phyloP scores from a whole-genome alignment of 305 asterid species.

The Withania somnifera region DNA sequence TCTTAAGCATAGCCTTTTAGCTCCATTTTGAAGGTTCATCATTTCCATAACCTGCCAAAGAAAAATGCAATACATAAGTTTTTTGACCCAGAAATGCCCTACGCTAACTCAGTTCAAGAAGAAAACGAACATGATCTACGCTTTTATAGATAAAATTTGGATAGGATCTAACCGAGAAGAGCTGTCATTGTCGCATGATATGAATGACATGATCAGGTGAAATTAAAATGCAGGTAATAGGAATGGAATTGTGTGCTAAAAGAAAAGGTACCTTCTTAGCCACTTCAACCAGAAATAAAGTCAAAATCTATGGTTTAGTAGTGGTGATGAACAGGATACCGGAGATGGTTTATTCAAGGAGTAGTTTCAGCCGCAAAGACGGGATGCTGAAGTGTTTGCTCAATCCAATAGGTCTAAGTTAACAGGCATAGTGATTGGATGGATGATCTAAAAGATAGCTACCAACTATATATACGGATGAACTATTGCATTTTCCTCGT shows the following conservation, averaged over 20 bases:
- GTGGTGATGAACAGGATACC: background rate
- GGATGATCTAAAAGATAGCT: background rate
- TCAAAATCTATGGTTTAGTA: background rate
- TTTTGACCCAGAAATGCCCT: background rate
- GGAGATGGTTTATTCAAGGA: background rate
- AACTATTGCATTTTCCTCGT: background rate
- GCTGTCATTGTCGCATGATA: background rate
- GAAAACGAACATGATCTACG: background rate
- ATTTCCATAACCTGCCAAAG: constrained; percentile 49
- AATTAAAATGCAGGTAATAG: background rate
- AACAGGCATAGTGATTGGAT: background rate
- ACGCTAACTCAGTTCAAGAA: background rate
- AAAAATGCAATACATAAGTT: background rate
- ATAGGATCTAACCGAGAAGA: background rate
- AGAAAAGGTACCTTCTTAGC: background rate
- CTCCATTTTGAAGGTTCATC: constrained; percentile 48
- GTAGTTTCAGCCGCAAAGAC: background rate
- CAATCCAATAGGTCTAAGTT: background rate
- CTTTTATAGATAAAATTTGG: background rate
- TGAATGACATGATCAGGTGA: background rate
- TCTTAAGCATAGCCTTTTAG: constrained; percentile 60
- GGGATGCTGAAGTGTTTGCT: background rate
- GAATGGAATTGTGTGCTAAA: background rate
- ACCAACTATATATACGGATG: background rate
- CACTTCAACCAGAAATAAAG: background rate